Conservation (phyloP, 2,329 filamentous ascomycete genomes). For the Botrytis galanthina region DNA sequence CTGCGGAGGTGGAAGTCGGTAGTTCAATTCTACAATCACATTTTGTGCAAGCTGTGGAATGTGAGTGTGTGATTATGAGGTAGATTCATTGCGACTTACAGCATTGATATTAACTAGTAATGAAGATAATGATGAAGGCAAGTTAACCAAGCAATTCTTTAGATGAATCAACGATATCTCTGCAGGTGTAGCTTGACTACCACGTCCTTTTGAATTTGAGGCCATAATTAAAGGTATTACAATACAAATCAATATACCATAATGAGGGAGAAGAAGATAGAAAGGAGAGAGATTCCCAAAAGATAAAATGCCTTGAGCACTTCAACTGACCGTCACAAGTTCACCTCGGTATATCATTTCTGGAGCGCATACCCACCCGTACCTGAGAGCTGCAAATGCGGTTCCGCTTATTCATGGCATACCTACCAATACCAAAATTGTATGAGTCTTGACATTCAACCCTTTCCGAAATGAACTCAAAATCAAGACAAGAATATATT, state of each 20-base stretch:
- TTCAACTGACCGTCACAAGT: slow-evolving; percentile 8
- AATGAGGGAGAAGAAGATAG: neutral
- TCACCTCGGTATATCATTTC: slow-evolving; percentile 19
- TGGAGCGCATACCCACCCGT: neutral
- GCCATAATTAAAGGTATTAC: slow-evolving; percentile 27
- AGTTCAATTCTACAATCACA: slow-evolving; percentile 90
- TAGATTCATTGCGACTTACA: slow-evolving; percentile 51
- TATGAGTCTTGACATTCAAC: neutral
- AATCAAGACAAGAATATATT: neutral
- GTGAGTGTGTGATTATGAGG: slow-evolving; percentile 2
- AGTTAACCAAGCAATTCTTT: slow-evolving; percentile 92
- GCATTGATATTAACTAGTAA: slow-evolving; percentile 87
- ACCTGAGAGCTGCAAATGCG: neutral
- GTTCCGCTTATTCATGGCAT: neutral
- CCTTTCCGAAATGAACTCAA: neutral
- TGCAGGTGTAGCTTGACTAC: slow-evolving; percentile 65
- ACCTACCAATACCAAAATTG: neutral
- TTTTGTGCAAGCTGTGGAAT: slow-evolving; percentile 76
- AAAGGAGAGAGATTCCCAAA: neutral
- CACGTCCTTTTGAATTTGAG: slow-evolving; percentile 39
- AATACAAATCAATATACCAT: slow-evolving; percentile 3
- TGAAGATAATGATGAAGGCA: slow-evolving; percentile 80
- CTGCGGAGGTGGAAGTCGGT: slow-evolving; percentile 57
- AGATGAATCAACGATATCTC: slow-evolving; percentile 84
- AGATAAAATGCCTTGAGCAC: neutral